These are phyloP conservation scores for Citrus reticulata DNA, from an alignment of 345 rosid species.

Conservation along the genomic window DNA sequence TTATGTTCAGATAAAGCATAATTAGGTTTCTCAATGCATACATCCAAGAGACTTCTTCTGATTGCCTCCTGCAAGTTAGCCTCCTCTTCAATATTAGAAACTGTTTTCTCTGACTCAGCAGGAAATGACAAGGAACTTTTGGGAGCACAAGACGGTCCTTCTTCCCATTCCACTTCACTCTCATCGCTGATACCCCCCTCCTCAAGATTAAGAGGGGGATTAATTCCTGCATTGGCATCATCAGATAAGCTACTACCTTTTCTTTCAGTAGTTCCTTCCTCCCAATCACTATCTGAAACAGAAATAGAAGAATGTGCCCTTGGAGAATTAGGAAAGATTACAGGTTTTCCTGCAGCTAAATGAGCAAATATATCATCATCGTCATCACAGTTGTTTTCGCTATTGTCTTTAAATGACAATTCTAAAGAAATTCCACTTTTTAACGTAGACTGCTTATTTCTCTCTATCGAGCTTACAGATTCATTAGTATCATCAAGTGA, in stretches of 20 bases:
- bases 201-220: constrained; percentile 20
- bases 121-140: constrained; percentile 20
- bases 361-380: constrained; percentile 68
- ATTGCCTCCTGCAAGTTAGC: constrained; percentile 85
- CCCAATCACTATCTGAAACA: constrained; percentile 73
- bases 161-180: constrained; percentile 72
- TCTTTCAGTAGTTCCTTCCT: constrained; percentile 41
- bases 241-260: constrained; percentile 18
- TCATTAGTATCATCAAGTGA: constrained; percentile 22
- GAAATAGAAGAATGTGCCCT: constrained; percentile 32
- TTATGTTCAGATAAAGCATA: constrained; percentile 14
- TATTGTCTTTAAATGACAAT: constrained; percentile 74
- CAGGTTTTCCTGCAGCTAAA: constrained; percentile 61
- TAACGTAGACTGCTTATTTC: constrained; percentile 24
- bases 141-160: constrained; percentile 33
- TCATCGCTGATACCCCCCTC: constrained; percentile 39
- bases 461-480: constrained; percentile 33
- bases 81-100: constrained; percentile 71
- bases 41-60: constrained; percentile 73
- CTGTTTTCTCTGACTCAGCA: constrained; percentile 26
- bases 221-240: constrained; percentile 27
- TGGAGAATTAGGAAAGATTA: constrained; percentile 36
- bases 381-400: constrained; percentile 33
- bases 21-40: constrained; percentile 25
- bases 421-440: constrained; percentile 41